Conservation (phyloP, 78 protist genomes). For the Tieghemostelium lacteum region DNA sequence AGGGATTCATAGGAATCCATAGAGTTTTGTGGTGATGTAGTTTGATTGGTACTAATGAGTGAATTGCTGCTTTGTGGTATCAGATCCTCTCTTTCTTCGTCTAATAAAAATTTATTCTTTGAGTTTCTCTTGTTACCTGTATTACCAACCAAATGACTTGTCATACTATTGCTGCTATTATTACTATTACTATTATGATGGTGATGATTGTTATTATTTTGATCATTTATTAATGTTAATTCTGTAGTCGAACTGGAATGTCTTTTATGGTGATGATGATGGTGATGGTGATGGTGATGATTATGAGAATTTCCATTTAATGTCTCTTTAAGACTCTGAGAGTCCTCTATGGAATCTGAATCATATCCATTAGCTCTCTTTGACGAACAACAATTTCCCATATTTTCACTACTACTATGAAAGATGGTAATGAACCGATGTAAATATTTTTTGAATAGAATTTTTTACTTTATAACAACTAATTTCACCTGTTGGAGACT, state of each 20-base stretch:
- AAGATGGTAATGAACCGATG: no score
- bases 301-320: neutral
- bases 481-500: no score
- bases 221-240: slow-evolving; percentile 13
- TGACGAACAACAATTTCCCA: slow-evolving; percentile 61
- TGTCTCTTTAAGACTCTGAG: slow-evolving; percentile 13
- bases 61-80: neutral
- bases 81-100: neutral
- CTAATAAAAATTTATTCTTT: no score
- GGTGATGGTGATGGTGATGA: neutral
- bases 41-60: neutral
- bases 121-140: neutral
- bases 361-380: slow-evolving; percentile 20
- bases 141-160: neutral
- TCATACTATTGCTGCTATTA: neutral
- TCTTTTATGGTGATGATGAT: neutral
- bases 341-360: neutral
- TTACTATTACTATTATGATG: slow-evolving; percentile 20
- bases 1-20: neutral
- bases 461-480: no score
- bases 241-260: neutral
- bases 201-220: neutral
- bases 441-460: no score
- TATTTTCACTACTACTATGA: slow-evolving; percentile 2
- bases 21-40: neutral